Percentiles rank a stretch among this genome's conserved stretches.
These are phyloP conservation scores for Globisporangium takayamanum DNA, from an alignment of 352 stramenopile genomes.

Conservation along the genomic window DNA sequence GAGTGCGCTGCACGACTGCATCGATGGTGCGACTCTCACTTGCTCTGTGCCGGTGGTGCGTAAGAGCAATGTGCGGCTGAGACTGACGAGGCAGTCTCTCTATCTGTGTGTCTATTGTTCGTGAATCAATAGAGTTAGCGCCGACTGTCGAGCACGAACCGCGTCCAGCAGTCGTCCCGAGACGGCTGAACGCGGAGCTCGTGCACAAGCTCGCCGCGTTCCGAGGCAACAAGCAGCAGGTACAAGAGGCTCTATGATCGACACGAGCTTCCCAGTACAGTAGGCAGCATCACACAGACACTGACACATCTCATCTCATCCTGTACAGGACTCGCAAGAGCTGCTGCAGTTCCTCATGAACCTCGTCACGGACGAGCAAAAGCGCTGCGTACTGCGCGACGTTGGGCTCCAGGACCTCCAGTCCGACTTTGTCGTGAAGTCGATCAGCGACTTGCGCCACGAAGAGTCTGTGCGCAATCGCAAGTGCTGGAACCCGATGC, in stretches of 20 bases:
- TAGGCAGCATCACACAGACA: background rate
- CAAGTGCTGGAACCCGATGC: constrained; percentile 67
- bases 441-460: constrained; percentile 66
- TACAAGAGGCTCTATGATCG: background rate
- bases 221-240: constrained; percentile 77
- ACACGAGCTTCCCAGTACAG: background rate
- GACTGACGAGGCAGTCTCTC: background rate
- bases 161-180: constrained; percentile 34
- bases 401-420: constrained; percentile 44
- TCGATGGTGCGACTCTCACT: constrained; percentile 36
- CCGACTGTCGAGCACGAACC: constrained; percentile 25
- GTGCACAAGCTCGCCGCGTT: constrained; percentile 49
- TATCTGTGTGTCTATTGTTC: background rate
- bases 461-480: constrained; percentile 50
- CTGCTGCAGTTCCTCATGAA: constrained; percentile 84
- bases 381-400: constrained; percentile 39
- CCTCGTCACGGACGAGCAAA: constrained; percentile 63
- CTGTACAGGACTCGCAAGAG: constrained; percentile 67
- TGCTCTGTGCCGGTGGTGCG: background rate
- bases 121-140: constrained; percentile 16
- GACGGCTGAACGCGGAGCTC: constrained; percentile 54
- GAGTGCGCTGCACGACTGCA: constrained; percentile 49
- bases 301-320: background rate
- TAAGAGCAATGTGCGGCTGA: background rate
- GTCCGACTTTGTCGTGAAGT: constrained; percentile 21